Base-by-base conservation (phyloP, 371 early-diverging fungal species). In the Funneliformis caledonium region DNA sequence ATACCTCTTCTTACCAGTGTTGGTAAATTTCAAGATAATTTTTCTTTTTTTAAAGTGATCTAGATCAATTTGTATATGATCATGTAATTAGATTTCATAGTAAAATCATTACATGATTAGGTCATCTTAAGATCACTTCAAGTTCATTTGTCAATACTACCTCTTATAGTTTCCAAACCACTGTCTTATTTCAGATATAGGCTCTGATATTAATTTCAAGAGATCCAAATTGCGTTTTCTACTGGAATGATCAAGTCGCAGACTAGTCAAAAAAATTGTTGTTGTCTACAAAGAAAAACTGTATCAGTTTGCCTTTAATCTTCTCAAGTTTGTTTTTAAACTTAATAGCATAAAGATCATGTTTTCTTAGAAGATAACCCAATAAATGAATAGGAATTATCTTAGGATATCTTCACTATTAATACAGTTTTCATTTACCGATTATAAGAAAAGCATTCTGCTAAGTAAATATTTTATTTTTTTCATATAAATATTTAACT, bases 401-500 rank as follows among this genome's bases (percentile, higher is more conserved):
- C 42, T 69, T 42, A 69, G 19, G 19, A 69, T 64, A 64, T 64
- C 0, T 9, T 64, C 14, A 33, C 14, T 10, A 64, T 64, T 64
- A 64, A 64, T 64, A 64, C 14, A 64, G 9, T 64, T 9, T 64
- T 64, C 14, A 64, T 64, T 64, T 64, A 9, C 64, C 9, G 19
- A 69, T 69, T 69, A 69, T 33, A 69, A 69, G 69, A 1, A 69
- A 69, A 69, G 69, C 19, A 14, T 69, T 69, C 69, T 69, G 6
- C 43, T 42, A 69, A 43, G n/a, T 64, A 64, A 64, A 64, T 64
- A 64, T 64, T 64, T 64, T 64, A 64, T 64, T 64, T 31, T 62
- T 69, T 69, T 69, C 69, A 69, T 69, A 69, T 69, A 69, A 43
- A 69, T 69, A 69, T 69, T 69, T 69, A 42, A 69, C 43, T 69